phyloP scores from a whole-genome alignment of 495 filamentous ascomycete genomes.

The Aspergillus hancockii region DNA sequence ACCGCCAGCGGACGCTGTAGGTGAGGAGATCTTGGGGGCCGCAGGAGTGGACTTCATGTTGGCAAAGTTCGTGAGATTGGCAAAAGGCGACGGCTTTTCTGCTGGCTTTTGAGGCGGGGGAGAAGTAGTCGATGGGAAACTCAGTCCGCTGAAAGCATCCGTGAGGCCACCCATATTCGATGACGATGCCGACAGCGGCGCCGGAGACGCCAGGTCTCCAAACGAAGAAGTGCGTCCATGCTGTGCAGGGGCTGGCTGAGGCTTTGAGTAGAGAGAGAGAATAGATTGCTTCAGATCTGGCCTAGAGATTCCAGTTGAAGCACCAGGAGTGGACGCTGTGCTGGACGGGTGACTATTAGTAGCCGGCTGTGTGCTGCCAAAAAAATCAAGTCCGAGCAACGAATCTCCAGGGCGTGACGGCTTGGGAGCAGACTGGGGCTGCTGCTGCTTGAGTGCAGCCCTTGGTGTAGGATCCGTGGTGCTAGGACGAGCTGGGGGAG shows the following conservation, averaged over 20 bases:
- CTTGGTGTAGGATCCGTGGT: slow-evolving; percentile 62
- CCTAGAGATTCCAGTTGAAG: slow-evolving; percentile 65
- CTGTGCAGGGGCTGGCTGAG: slow-evolving; percentile 58
- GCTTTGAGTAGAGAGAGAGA: slow-evolving; percentile 88
- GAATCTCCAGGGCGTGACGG: slow-evolving; percentile 77
- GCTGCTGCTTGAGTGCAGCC: slow-evolving; percentile 59
- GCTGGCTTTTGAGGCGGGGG: slow-evolving; percentile 51
- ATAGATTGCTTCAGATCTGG: slow-evolving; percentile 98
- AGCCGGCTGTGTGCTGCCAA: slow-evolving; percentile 67
- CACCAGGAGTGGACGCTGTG: slow-evolving; percentile 60
- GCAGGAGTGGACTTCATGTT: slow-evolving; percentile 55
- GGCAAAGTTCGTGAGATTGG: slow-evolving; percentile 65
- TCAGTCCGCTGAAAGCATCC: slow-evolving; percentile 85
- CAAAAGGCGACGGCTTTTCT: slow-evolving; percentile 69
- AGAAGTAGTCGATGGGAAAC: slow-evolving; percentile 63
- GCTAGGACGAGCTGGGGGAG: slow-evolving; percentile 63
- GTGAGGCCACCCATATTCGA: slow-evolving; percentile 72
- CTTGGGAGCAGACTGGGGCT: slow-evolving; percentile 58
- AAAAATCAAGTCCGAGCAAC: slow-evolving; percentile 89
- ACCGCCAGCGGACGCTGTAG: slow-evolving; percentile 54
- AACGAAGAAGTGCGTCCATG: slow-evolving; percentile 64
- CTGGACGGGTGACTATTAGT: slow-evolving; percentile 70
- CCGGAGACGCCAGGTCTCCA: slow-evolving; percentile 65
- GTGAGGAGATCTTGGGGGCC: slow-evolving; percentile 53
- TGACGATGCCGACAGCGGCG: slow-evolving; percentile 43